phyloP scores from a whole-genome alignment of 2,329 filamentous ascomycete species.

The Fusarium nurragi region DNA sequence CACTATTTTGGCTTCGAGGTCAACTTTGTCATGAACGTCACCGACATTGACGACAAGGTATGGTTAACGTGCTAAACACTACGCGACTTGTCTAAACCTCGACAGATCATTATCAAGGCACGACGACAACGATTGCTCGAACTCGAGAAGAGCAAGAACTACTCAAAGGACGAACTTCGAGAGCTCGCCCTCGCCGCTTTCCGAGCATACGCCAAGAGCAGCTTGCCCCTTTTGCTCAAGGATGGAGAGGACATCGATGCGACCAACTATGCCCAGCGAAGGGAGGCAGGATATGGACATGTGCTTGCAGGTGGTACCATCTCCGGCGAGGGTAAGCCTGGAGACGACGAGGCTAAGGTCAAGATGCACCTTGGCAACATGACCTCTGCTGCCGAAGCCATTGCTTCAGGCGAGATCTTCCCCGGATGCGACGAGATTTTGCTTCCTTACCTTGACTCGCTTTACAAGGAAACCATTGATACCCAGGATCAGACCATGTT shows the following conservation, averaged over 20 bases:
- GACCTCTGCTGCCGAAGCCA: conserved; percentile 60
- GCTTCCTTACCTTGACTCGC: conserved; percentile 81
- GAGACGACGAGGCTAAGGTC: conserved; percentile 84
- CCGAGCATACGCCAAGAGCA: conserved; percentile 63
- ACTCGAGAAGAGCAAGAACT: conserved; percentile 76
- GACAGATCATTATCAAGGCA: conserved; percentile 67
- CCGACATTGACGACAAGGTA: conserved; percentile 82
- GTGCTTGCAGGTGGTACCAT: conserved; percentile 66
- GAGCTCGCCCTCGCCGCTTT: conserved; percentile 64
- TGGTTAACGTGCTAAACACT: not conserved
- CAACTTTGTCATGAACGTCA: conserved; percentile 93
- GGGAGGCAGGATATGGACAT: conserved; percentile 63
- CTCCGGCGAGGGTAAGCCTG: conserved; percentile 66
- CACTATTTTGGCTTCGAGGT: conserved; percentile 87
- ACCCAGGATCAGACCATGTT: conserved; percentile 77
- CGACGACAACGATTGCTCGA: conserved; percentile 84
- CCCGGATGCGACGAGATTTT: conserved; percentile 72
- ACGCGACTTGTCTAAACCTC: conserved; percentile 30
- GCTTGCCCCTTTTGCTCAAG: conserved; percentile 61
- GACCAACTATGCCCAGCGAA: conserved; percentile 59
- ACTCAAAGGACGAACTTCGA: conserved; percentile 57
- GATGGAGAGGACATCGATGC: conserved; percentile 56
- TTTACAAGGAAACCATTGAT: conserved; percentile 70
- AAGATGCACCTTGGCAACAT: conserved; percentile 86
- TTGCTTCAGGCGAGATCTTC: conserved; percentile 61